Evolutionary conservation across 2,329 filamentous ascomycete genomes (phyloP), one percentile per base, ranked within the genome.

Genomic region (Cladophialophora chaetospira): DNA sequence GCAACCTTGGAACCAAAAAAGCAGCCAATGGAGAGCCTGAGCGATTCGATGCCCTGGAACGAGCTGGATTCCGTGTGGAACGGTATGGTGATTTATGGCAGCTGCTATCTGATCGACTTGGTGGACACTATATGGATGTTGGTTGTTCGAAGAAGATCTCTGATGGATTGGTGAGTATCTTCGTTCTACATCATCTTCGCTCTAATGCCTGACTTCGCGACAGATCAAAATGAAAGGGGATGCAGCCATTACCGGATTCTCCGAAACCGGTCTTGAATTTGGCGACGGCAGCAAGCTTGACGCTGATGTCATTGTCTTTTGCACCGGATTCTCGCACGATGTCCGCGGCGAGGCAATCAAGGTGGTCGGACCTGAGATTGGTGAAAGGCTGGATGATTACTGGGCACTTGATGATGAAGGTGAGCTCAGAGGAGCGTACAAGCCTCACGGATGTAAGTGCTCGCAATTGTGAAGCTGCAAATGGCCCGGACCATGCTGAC

Each of bases 61-160:
- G 63, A 2, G 75, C 69, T 0, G 75, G 77, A 2, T 79, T 79
- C 64, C 68, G 66, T 21, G 38, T 74, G 8, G 74, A 78, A 53
- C 58, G 73, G 48, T 59, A 69, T 66, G 63, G 63, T 55, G 64
- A 74, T 66, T 58, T 72, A n/a, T 65, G 68, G 40, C 64, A 64
- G 25, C 70, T 73, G 48, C 68, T 78, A 26, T 73, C 69, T 52
- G 70, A 75, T 36, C 71, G 75, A 1, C 70, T 72, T 29, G 77
- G 77, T 4, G 75, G 77, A 1, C 75, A 79, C 61, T 78, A 78
- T 57, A 71, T 79, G 35, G 76, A 79, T 52, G 72, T 77, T 21
- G 77, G 77, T 1, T 70, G 69, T 2, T 74, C 69, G 1, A 67
- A 68, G 19, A 69, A 75, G 42, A 77, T 79, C 38, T 65, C 72